Conservation (phyloP, 176 grass and related monocot genomes). For the Zizania latifolia region DNA sequence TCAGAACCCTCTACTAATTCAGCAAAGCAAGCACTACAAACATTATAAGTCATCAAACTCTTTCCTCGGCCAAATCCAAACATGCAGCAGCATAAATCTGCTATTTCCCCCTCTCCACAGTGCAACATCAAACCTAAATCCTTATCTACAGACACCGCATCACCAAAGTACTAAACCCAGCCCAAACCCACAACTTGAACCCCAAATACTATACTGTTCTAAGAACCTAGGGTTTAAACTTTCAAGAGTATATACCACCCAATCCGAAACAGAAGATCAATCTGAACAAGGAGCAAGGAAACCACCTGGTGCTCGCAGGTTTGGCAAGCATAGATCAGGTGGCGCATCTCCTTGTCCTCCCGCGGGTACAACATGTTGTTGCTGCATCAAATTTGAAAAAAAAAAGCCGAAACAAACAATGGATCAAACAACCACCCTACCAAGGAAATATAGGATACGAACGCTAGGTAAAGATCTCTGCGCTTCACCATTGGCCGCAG, state of each 20-base stretch:
- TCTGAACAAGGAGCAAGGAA: background rate
- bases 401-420: background rate
- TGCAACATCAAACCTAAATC: constrained; percentile 3
- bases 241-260: background rate
- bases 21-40: background rate
- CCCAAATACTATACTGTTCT: background rate
- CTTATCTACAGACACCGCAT: background rate
- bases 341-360: constrained; percentile 68
- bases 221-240: constrained; percentile 32
- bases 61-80: background rate
- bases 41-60: background rate
- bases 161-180: constrained; percentile 24
- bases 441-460: background rate
- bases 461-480: background rate
- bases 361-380: constrained; percentile 87
- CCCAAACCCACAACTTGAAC: constrained; percentile 4
- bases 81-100: background rate
- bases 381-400: constrained; percentile 35
- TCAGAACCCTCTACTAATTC: background rate
- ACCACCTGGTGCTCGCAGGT: constrained; percentile 63
- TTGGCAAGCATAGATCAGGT: constrained; percentile 65
- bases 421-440: background rate
- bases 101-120: no score
- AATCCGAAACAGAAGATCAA: constrained; percentile 4
- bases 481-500: constrained; percentile 58